Base-by-base conservation (phyloP, 1,284 basidiomycete genomes). In the Leccinum brunneo-olivaceum region DNA sequence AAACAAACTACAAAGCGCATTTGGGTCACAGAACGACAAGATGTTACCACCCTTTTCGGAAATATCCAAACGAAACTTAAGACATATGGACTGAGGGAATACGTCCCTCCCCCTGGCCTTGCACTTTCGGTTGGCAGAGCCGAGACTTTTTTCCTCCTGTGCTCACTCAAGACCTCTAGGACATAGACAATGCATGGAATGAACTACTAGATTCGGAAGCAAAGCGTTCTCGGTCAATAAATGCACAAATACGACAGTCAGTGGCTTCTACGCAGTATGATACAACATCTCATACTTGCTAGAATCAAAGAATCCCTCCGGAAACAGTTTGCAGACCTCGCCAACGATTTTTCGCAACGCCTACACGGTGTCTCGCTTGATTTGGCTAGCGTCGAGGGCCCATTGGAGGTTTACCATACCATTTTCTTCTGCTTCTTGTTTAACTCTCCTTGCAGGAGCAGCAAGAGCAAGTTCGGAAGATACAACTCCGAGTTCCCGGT, bases 11-110 rank as follows among this genome's bases (percentile, higher is more conserved):
- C 74, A 34, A 96, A 97, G 59, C 78, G 92, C 6, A 71, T 72
- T 2, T 95, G 92, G 86, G 90, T 94, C 5, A 83, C 79, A 2
- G 94, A 98, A 64, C 81, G 87, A 55, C 90, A 92, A 59, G 92
- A 95, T 51, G 70, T 97, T 6, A 80, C 84, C 3, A 90, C 88
- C 2, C 73, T 98, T 11, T 89, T 97, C 53, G 84, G 88, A 5
- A 97, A 97, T 58, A 86, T 98, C 28, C 90, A 94, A 63, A 97
- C 92, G 2, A 97, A 98, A 65, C 69, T 98, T 50, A 80, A 78
- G 61, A 98, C 94, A 12, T 98, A 98, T 67, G 81, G 85, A 10
- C 61, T 97, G 50, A 71, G 81, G 41, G 80, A 87, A 54, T 97
- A 94, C 64, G 72, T 84, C 15, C 91, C 93, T n/a, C 79, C 81